Evolutionary conservation across 176 grass and related monocot species (phyloP), one percentile per base, ranked within the genome.

Genomic region (Tuctoria greenei): DNA sequence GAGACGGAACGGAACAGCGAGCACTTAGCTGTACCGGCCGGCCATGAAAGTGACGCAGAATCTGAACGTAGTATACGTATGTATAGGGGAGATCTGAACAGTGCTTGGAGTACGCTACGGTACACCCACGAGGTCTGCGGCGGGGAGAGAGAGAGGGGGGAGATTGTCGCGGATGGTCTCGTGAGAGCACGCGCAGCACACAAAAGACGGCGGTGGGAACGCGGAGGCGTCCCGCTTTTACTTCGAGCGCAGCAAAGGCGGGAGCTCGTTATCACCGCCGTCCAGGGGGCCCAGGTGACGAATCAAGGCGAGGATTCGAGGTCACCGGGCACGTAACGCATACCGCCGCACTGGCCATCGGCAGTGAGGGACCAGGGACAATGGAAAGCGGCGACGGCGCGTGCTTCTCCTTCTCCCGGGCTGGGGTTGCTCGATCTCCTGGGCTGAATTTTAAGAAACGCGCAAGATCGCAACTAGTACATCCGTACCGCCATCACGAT

Each of bases 211-310:
- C 18, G 47, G 46, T 13, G 46, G 31, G n/a, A 72, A 37, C 20
- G 88, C 66, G 34, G 83, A 82, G 28, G 77, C 61, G 20, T 71
- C 44, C 23, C 73, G 82, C 38, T 86, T 71, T 72, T 88, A 69
- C 71, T 75, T 81, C 75, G 64, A 24, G 15, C 55, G 1, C 64
- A 10, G 64, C 77, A 5, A 75, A 69, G 71, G 64, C 71, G 49
- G 69, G 77, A 42, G 3, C 52, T 27, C 55, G 69, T 79, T 17
- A 69, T 69, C 73, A 27, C 51, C 51, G 24, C 10, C 58, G 73
- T 27, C 40, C 10, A 38, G 57, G 58, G 6, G 63, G 38, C 5
- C 25, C 81, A 75, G 41, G 10, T 46, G 44, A 23, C 39, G 58
- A 36, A 76, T 21, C 42, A 31, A 31, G 31, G 31, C 31, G 31